Percentiles rank a stretch among this genome's conserved stretches.
phyloP scores from a whole-genome alignment of 2,329 filamentous ascomycete species.

The Hypoxylon sp. region DNA sequence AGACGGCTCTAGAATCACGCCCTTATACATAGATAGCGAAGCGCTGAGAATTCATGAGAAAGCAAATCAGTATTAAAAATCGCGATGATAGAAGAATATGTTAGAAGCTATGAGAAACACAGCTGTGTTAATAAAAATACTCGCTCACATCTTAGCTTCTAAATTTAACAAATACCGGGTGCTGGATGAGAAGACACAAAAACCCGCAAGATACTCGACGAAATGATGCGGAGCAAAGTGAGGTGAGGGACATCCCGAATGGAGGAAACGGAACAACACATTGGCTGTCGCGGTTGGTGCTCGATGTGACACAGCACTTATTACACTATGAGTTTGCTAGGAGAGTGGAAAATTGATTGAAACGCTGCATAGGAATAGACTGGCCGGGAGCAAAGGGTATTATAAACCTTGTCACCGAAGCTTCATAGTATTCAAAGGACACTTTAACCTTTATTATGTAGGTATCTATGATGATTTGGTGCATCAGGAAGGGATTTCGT shows the following conservation, averaged over 20 bases:
- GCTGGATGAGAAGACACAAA: conserved; percentile 11
- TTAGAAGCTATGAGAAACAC: conserved; percentile 10
- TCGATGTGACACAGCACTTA: conserved; percentile 27
- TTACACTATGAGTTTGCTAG: conserved; percentile 2
- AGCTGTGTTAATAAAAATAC: not conserved
- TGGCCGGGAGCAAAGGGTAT: conserved; percentile 33
- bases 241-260: conserved; percentile 30
- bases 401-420: conserved; percentile 8
- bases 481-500: not conserved
- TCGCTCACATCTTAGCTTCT: not conserved
- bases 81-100: not conserved
- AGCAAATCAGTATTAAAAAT: not conserved
- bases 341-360: conserved; percentile 14
- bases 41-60: not conserved
- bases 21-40: not conserved
- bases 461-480: not conserved
- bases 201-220: conserved; percentile 13
- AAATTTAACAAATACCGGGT: conserved; percentile 16
- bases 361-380: conserved; percentile 19
- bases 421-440: not conserved
- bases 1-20: not conserved
- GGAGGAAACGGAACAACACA: conserved; percentile 40
- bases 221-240: conserved; percentile 26
- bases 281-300: conserved; percentile 25
- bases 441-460: conserved; percentile 2